Base-by-base conservation (phyloP, 306 rosid genomes). In the Pyrus bretschneideri region DNA sequence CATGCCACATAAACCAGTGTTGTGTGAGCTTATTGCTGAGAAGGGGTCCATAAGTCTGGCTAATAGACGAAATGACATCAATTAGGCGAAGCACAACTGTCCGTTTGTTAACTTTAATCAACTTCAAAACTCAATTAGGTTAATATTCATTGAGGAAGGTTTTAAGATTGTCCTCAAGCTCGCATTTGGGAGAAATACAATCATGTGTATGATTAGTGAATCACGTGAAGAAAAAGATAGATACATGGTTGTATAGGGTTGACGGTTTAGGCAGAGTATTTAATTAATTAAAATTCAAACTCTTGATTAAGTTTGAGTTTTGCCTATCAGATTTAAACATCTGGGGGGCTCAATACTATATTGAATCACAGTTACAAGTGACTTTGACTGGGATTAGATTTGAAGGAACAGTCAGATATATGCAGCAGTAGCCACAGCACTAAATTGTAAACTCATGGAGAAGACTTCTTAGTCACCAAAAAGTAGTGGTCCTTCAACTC, bases 381-480 rank as follows among this genome's bases (percentile, higher is more conserved):
- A 18, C 19, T 23, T 31, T 11, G 73, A 38, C 55, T 25, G 42
- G 57, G 80, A 40, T 70, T 67, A 66, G 73, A 35, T 21, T 54
- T 4, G 35, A 54, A 11, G 15, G n/a, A 55, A 54, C 57, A 33
- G 67, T 55, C 73, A 67, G 49, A 62, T 45, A 61, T 44, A 29
- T 62, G 62, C 23, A 63, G 77, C 77, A 42, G 68, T 40, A 59
- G 78, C 38, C 33, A 27, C 9, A 45, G 62, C 62, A 74, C 61
- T 74, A 62, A 45, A 29, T 46, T 45, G 33, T 62, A 63, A 45
- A 45, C 63, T 74, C 70, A 74, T 74, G 70, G 61, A 29, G 70
- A 74, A 74, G 78, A 63, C 78, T 74, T 74, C 78, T 8, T 74
- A 62, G 70, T 74, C 70, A 62, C 70, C 22, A 29, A 45, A 63